Percentiles rank a stretch among this genome's conserved stretches.
Evolutionary conservation across 2,329 filamentous ascomycete species (phyloP).

Genomic region (Xylariaceae sp.): DNA sequence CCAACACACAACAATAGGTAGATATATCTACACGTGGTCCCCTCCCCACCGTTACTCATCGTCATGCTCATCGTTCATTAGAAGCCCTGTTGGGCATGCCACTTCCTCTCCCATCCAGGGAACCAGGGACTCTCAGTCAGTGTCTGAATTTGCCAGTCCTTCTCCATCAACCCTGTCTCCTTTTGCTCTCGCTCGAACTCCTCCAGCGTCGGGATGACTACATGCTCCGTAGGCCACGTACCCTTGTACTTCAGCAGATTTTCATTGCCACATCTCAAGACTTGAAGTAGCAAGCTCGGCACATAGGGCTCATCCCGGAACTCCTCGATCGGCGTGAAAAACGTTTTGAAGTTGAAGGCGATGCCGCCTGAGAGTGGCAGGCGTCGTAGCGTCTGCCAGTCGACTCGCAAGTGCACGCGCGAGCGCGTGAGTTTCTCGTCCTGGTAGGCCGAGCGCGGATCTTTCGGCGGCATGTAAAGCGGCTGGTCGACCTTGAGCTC

Average conservation of each 20-base stretch:
- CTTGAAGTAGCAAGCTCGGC: constrained; percentile 60
- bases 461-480: constrained; percentile 66
- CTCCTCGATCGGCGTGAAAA: constrained; percentile 69
- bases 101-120: constrained; percentile 70
- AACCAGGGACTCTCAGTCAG: constrained; percentile 72
- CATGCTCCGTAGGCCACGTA: constrained; percentile 73
- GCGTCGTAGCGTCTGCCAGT: constrained; percentile 82
- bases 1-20: background rate
- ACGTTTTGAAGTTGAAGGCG: constrained; percentile 82
- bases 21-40: background rate
- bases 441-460: constrained; percentile 60
- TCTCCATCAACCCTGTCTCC: constrained; percentile 52
- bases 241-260: constrained; percentile 72
- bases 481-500: constrained; percentile 70
- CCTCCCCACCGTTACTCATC: background rate
- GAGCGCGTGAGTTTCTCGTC: constrained; percentile 49
- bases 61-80: constrained; percentile 10
- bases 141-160: constrained; percentile 62
- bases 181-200: constrained; percentile 62
- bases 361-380: constrained; percentile 69
- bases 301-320: constrained; percentile 68
- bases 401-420: constrained; percentile 66
- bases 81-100: constrained; percentile 39
- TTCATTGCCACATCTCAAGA: constrained; percentile 66
- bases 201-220: constrained; percentile 60